Evolutionary conservation across 306 rosid species (phyloP), one percentile per base, ranked within the genome.

Genomic region (Begonia peltatifolia): DNA sequence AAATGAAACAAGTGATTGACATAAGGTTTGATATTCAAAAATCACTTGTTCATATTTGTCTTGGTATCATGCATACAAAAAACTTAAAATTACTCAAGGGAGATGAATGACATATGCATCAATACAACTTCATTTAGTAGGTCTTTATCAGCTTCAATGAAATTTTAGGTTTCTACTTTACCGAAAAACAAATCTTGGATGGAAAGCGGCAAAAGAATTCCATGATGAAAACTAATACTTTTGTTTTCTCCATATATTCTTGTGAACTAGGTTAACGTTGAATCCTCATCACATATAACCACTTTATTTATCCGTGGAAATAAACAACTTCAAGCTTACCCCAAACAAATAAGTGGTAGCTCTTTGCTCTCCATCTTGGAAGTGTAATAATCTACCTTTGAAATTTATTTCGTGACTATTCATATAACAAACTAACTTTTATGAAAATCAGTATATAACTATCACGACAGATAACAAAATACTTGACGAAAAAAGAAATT

Each of bases 361-460:
- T 53, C 51, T 16, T 15, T 83, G 97, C 51, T 83, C 77, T 15
- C 94, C 95, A 36, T 80, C 85, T 67, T 76, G 81, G 71, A 90
- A 90, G 71, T 74, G 87, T 74, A 90, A 85, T 52, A 76, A 74
- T 47, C 95, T 95, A 10, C 95, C 92, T 38, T 65, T 67, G 65
- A 90, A 90, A 76, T 85, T 94, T 54, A 62, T 70, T 56, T 62
- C 82, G 14, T 78, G 76, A 71, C 62, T 70, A 73, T 74, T 90
- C 50, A 90, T 67, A 70, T 82, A 90, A 80, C 94, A 85, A 4
- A 90, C 97, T 52, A 73, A 90, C 95, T 90, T 74, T 74, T 62
- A 78, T 62, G 61, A 68, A 67, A 47, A 47, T 9, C 15, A 47
- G 13, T 47, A 11, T 2, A 47, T 6, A 47, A 11, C 50, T 12